Base-by-base conservation (phyloP, 371 early-diverging fungal genomes). In the Conidiobolus incongruus region DNA sequence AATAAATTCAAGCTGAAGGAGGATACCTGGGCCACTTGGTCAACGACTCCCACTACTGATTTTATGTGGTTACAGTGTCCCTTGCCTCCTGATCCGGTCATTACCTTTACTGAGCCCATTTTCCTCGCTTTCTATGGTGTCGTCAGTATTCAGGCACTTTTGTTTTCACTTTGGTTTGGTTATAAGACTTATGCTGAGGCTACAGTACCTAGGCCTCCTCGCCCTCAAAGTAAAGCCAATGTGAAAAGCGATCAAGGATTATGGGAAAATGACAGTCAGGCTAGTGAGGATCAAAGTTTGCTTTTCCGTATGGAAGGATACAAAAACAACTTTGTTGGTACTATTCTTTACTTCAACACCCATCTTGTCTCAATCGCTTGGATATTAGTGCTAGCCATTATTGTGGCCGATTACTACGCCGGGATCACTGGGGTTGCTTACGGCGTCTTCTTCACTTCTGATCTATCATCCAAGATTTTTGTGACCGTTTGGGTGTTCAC, bases 361-460 rank as follows among this genome's bases (percentile, higher is more conserved):
- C 47, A 65, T 11, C 24, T 63, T 21, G 60, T 65, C 3, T 71
- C 77, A 2, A 41, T 75, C 12, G 58, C 66, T 30, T 79, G 70
- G 62, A 51, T 81, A 30, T 62, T 69, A n/a, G 59, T 78, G 36
- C 48, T 83, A 47, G 65, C 65, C 16, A 52, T 73, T 37, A 51
- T 83, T n/a, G 72, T 75, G 29, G 59, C 65, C 16, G 81, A 81
- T 53, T 72, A 78, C 61, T 83, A 70, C 48, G 62, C 59, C 19
- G 60, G 52, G n/a, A 52, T 71, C 44, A 40, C 54, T 23, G 47
- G 59, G 13, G 47, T 47, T 24, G 48, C 47, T 13, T 58, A 53
- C 38, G 46, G 52, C 19, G 54, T 70, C 8, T 69, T 75, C 46
- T 58, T 62, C 36, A 52, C 66, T 47, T 65, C 67, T 16, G 65